Percentiles rank a stretch among this genome's conserved stretches.
Conservation (phyloP, 176 grass and related monocot genomes). For the Hordeum vulgare region MorexV3_pseudomolecules_assembly NC_058523.1:12210027-12210526, state of each 20-base stretch:
- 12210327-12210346: conserved; percentile 67
- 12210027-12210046: conserved; percentile 90
- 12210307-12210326: conserved; percentile 93
- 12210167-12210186: conserved; percentile 68
- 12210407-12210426: conserved; percentile 93
- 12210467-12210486: conserved; percentile 48
- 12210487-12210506: conserved; percentile 39
- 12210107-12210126: conserved; percentile 65
- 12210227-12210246: conserved; percentile 61
- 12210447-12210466: conserved; percentile 43
- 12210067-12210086: conserved; percentile 54
- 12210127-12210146: conserved; percentile 85
- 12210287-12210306: conserved; percentile 86
- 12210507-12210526: conserved; percentile 94
- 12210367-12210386: conserved; percentile 52
- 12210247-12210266: conserved; percentile 55
- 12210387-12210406: conserved; percentile 79
- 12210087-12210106: conserved; percentile 73
- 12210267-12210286: conserved; percentile 52
- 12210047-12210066: conserved; percentile 60
- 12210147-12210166: conserved; percentile 74
- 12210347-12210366: conserved; percentile 46
- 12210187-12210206: conserved; percentile 88
- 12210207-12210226: conserved; percentile 85
- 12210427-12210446: conserved; percentile 30